Conservation (phyloP, 2,329 filamentous ascomycete species). For the Fusarium camptoceras region DNA sequence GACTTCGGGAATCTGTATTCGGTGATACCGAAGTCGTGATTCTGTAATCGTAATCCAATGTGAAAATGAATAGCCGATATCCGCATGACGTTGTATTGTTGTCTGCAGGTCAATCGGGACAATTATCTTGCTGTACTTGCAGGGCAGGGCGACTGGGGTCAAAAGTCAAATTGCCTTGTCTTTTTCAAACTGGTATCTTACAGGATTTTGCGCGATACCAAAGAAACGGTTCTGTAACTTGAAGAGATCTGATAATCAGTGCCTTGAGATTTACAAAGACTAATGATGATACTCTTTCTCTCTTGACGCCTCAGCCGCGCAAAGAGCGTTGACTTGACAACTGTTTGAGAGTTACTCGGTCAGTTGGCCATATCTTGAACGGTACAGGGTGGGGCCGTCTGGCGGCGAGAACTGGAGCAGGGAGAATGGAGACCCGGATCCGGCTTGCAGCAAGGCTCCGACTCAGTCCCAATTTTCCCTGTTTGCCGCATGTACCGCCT, state of each 20-base stretch:
- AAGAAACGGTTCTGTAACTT: background rate
- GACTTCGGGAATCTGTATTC: slow-evolving; percentile 22
- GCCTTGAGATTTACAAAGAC: background rate
- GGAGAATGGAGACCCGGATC: slow-evolving; percentile 22
- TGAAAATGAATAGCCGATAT: background rate
- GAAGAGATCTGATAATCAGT: background rate
- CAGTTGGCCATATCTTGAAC: background rate
- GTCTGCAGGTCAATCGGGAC: background rate
- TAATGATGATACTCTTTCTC: background rate
- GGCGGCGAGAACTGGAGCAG: slow-evolving; percentile 33
- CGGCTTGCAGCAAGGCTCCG: slow-evolving; percentile 20
- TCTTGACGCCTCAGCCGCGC: slow-evolving; percentile 16
- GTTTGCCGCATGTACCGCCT: slow-evolving; percentile 5
- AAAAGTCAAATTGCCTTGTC: slow-evolving; percentile 2
- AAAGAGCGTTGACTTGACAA: slow-evolving; percentile 6
- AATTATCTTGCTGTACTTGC: background rate
- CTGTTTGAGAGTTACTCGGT: slow-evolving; percentile 1
- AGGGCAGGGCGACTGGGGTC: background rate
- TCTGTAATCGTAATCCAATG: background rate
- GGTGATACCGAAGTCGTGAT: slow-evolving; percentile 14
- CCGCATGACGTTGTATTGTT: slow-evolving; percentile 14
- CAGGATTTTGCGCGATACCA: background rate
- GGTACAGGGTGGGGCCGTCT: slow-evolving; percentile 26
- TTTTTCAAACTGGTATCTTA: background rate
- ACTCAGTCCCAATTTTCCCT: background rate